A percentile compares a stretch with the other conserved stretches of the same genome.
Evolutionary conservation across 2,329 filamentous ascomycete genomes (phyloP).

Genomic region (Triangularia setosa): DNA sequence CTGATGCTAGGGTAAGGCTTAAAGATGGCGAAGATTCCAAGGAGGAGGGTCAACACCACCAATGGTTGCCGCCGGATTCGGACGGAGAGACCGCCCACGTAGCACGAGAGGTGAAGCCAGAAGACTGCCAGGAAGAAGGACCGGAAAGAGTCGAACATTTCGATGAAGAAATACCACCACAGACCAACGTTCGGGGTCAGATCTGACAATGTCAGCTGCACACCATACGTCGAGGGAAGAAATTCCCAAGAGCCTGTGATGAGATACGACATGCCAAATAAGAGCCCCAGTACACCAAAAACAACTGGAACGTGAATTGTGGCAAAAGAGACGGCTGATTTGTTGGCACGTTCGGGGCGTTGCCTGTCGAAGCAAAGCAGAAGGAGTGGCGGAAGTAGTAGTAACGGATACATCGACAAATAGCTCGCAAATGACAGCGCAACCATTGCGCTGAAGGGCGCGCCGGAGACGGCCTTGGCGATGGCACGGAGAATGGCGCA

Average conservation of each 20-base stretch:
- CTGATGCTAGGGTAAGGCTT: conserved; percentile 94
- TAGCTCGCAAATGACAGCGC: conserved; percentile 85
- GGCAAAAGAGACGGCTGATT: conserved; percentile 48
- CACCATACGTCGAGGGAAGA: conserved; percentile 82
- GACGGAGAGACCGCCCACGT: conserved; percentile 80
- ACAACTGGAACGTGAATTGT: conserved; percentile 51
- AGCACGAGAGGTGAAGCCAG: conserved; percentile 90
- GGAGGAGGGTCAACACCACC: conserved; percentile 76
- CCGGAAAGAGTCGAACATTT: conserved; percentile 98
- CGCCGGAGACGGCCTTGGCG: conserved; percentile 72
- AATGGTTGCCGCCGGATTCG: conserved; percentile 82
- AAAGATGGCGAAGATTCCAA: conserved; percentile 91
- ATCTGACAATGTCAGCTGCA: conserved; percentile 85
- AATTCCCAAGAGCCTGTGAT: conserved; percentile 86
- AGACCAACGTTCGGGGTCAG: conserved; percentile 91
- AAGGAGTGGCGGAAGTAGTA: conserved; percentile 78
- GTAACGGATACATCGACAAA: conserved; percentile 83
- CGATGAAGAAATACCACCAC: conserved; percentile 99
- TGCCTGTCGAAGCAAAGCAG: conserved; percentile 75
- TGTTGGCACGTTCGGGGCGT: conserved; percentile 31
- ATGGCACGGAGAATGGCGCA: conserved; percentile 83
- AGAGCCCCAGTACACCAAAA: conserved; percentile 48
- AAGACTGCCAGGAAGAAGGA: conserved; percentile 97
- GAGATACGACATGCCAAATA: conserved; percentile 69
- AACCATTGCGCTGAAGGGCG: conserved; percentile 71